Percentiles rank a stretch among this genome's conserved stretches.
Conservation (phyloP, 352 stramenopile genomes). For the Pythium rhizo-oryzae region DNA sequence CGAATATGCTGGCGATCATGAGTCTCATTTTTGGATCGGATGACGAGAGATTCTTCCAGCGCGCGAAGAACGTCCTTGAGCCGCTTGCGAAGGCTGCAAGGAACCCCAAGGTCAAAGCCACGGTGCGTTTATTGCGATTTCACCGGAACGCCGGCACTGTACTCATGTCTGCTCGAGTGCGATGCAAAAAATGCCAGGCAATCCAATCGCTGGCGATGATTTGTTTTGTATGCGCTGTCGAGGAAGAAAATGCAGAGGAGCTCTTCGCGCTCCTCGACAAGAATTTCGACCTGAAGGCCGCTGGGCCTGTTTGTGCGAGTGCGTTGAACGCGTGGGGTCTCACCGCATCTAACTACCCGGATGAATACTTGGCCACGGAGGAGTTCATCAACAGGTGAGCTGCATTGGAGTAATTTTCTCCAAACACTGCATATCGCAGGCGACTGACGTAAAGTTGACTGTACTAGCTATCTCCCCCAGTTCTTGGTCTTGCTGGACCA, state of each 20-base stretch:
- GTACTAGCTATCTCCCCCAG: slow-evolving; percentile 57
- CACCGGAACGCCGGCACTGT: background rate
- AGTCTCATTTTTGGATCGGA: slow-evolving; percentile 74
- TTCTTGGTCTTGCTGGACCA: slow-evolving; percentile 79
- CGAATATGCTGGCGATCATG: slow-evolving; percentile 74
- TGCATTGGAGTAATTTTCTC: background rate
- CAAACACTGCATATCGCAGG: no score
- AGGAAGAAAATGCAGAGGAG: slow-evolving; percentile 75
- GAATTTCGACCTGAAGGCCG: slow-evolving; percentile 71
- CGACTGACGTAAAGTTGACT: background rate
- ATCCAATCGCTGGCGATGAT: slow-evolving; percentile 72
- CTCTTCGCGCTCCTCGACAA: slow-evolving; percentile 66
- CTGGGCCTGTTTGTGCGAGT: slow-evolving; percentile 59
- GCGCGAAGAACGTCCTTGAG: slow-evolving; percentile 67
- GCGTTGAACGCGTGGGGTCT: slow-evolving; percentile 79
- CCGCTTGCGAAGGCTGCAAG: slow-evolving; percentile 70
- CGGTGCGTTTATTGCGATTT: slow-evolving; percentile 36
- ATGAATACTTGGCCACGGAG: slow-evolving; percentile 54
- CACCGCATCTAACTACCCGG: slow-evolving; percentile 60
- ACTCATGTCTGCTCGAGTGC: background rate
- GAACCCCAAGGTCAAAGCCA: slow-evolving; percentile 63
- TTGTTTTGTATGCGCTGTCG: slow-evolving; percentile 78
- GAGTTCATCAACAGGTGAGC: slow-evolving; percentile 61
- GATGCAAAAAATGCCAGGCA: slow-evolving; percentile 36
- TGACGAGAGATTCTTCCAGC: slow-evolving; percentile 80